phyloP scores from a whole-genome alignment of 257 asterid genomes.

The Rauvolfia tetraphylla region DNA sequence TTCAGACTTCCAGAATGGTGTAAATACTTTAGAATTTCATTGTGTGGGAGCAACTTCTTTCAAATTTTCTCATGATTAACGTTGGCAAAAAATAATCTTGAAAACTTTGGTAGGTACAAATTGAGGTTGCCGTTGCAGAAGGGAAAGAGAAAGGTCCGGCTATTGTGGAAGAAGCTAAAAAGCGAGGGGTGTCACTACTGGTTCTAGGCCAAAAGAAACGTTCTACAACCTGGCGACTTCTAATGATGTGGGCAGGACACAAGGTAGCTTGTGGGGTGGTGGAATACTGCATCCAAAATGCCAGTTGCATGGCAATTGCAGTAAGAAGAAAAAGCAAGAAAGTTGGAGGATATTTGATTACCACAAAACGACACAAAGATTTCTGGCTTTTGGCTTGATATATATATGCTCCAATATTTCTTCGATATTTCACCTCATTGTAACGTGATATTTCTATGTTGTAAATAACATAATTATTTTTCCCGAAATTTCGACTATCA shows the following conservation, averaged over 20 bases:
- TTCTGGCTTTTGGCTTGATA: constrained; percentile 89
- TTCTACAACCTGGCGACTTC: constrained; percentile 61
- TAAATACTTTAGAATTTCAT: no score
- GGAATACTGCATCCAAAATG: constrained; percentile 84
- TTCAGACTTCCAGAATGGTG: no score
- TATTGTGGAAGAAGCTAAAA: constrained; percentile 57
- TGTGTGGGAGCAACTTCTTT: no score
- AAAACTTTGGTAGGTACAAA: constrained; percentile 32
- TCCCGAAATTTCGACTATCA: not conserved
- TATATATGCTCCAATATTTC: not conserved
- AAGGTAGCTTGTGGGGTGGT: constrained; percentile 45
- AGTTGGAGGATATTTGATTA: constrained; percentile 78
- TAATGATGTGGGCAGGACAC: constrained; percentile 69
- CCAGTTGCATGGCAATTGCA: constrained; percentile 79
- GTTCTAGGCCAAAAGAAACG: constrained; percentile 75
- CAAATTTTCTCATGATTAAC: no score
- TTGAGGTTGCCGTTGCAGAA: constrained; percentile 54
- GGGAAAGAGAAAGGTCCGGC: constrained; percentile 72
- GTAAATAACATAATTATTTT: not conserved
- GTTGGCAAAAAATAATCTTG: not conserved
- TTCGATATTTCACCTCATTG: not conserved
- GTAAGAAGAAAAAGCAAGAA: constrained; percentile 81
- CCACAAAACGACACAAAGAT: constrained; percentile 73
- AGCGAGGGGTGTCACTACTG: constrained; percentile 43
- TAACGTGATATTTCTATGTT: no score